Evolutionary conservation across 139 green algal species (phyloP).

Genomic region (Chlorella ohadii): DNA sequence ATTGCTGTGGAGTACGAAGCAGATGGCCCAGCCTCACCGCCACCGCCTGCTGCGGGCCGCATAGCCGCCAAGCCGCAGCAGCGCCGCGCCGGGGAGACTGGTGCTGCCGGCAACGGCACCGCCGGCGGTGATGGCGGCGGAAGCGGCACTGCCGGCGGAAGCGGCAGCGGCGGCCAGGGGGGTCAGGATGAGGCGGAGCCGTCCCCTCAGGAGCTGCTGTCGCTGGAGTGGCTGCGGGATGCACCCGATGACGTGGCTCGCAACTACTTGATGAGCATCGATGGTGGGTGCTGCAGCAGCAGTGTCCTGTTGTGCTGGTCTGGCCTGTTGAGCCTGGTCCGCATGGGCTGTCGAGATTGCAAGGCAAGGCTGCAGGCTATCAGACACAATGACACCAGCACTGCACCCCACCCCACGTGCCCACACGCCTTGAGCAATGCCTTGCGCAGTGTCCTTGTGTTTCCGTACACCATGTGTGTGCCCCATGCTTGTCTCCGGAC

Average conservation of each 20-base stretch:
- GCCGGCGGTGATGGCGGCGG: neutral
- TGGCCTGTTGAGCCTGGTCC: too few species aligned
- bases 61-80: neutral
- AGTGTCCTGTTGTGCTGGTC: too few species aligned
- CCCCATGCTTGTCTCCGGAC: too few species aligned
- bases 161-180: neutral
- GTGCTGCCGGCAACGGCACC: neutral
- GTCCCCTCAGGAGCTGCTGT: constrained; percentile 40
- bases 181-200: neutral
- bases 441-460: too few species aligned
- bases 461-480: too few species aligned
- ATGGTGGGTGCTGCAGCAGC: constrained; percentile 48
- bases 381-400: too few species aligned
- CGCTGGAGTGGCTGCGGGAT: constrained; percentile 76
- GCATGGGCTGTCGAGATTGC: too few species aligned
- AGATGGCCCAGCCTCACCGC: neutral
- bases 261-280: constrained; percentile 63
- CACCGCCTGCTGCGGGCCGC: too few species aligned
- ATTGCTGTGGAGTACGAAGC: constrained; percentile 23
- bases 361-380: too few species aligned
- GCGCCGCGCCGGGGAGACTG: neutral
- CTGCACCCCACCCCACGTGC: too few species aligned
- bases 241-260: constrained; percentile 48
- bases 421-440: too few species aligned
- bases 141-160: neutral